A percentile compares a stretch with the other conserved stretches of the same genome.
These are phyloP conservation scores for Scalesia atractyloides DNA, from an alignment of 129 eudicot species.

Conservation along the genomic window DNA sequence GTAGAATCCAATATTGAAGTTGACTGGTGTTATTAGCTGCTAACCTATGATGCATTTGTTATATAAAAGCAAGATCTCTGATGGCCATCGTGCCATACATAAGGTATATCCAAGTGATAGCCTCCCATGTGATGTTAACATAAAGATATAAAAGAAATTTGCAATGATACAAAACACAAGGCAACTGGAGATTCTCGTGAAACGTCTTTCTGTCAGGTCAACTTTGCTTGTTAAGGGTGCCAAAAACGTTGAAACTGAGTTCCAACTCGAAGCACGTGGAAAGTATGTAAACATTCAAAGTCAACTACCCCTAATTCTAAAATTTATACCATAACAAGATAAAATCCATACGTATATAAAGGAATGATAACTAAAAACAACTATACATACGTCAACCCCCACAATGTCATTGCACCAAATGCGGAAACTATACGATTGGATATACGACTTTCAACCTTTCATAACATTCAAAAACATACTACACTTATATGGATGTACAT, in stretches of 20 bases:
- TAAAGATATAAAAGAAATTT: background rate
- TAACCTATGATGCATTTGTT: slow-evolving; percentile 6
- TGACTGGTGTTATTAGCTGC: slow-evolving; percentile 1
- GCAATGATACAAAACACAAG: slow-evolving; percentile 6
- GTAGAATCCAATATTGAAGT: background rate
- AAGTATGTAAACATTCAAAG: slow-evolving; percentile 9
- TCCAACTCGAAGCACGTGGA: slow-evolving; percentile 17
- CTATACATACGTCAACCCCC: slow-evolving; percentile 9
- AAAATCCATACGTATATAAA: background rate
- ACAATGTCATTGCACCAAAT: slow-evolving; percentile 9
- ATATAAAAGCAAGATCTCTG: background rate
- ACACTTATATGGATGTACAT: background rate
- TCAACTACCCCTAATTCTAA: slow-evolving; percentile 3
- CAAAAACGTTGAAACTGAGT: slow-evolving; percentile 4
- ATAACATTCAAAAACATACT: background rate
- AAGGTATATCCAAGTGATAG: background rate
- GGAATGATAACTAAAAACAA: background rate
- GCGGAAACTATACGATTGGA: background rate
- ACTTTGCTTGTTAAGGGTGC: slow-evolving; percentile 7
- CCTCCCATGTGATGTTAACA: slow-evolving; percentile 15
- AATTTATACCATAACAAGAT: background rate
- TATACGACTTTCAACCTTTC: slow-evolving; percentile 3
- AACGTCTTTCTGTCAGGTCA: slow-evolving; percentile 21
- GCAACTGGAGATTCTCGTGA: background rate
- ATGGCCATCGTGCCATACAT: background rate